phyloP scores from a whole-genome alignment of 768 basidiomycete genomes.

The Agaricus sinodeliciosus region DNA sequence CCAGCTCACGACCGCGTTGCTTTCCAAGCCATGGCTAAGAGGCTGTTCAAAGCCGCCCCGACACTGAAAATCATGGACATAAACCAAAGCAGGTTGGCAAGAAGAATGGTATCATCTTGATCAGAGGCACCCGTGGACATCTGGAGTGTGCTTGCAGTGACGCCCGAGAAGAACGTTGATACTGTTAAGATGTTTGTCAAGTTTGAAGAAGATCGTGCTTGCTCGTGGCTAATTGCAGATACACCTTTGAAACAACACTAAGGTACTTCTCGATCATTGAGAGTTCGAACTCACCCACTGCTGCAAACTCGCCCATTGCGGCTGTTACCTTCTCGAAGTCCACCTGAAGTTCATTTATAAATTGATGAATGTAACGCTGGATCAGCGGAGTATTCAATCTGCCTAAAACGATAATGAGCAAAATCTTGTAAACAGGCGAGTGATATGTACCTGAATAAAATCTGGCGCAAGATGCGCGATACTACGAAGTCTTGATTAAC shows the following conservation, averaged over 20 bases:
- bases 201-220: conserved; percentile 1
- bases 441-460: not conserved
- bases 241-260: not conserved
- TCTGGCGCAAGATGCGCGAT: conserved; percentile 4
- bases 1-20: conserved; percentile 18
- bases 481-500: not conserved
- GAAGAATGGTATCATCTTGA: not conserved
- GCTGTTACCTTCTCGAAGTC: not conserved
- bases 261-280: not conserved
- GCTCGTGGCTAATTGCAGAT: conserved; percentile 1
- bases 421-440: not conserved
- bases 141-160: conserved; percentile 20
- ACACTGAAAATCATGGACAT: conserved; percentile 20
- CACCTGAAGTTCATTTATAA: not conserved
- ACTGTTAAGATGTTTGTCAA: conserved; percentile 14
- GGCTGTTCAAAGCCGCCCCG: conserved; percentile 19
- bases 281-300: not conserved
- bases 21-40: conserved; percentile 18
- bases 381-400: conserved; percentile 5
- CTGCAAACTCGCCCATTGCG: not conserved
- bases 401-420: not conserved
- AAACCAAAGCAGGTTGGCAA: conserved; percentile 19
- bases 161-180: conserved; percentile 24
- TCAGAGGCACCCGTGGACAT: conserved; percentile 6
- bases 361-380: conserved; percentile 5